phyloP scores from a whole-genome alignment of 1,284 basidiomycete genomes.

The Ceratobasidium sp. region DNA sequence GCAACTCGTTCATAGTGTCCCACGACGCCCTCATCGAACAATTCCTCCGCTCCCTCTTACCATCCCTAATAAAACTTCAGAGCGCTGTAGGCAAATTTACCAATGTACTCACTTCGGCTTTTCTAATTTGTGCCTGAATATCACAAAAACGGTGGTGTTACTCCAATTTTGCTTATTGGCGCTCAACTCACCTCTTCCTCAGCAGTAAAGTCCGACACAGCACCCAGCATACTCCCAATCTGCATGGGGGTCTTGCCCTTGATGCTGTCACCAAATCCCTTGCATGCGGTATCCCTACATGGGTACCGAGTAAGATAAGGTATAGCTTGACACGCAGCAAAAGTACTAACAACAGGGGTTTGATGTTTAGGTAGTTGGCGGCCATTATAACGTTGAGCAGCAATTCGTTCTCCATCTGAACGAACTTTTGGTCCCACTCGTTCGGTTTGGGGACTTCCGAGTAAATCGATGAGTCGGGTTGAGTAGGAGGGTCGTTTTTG shows the following conservation, averaged over 20 bases:
- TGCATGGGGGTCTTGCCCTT: constrained; percentile 57
- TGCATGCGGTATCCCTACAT: constrained; percentile 63
- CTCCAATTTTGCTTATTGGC: too few species aligned
- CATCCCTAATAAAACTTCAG: too few species aligned
- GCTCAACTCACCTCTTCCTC: constrained; percentile 62
- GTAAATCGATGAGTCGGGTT: constrained; percentile 62
- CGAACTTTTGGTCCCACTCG: constrained; percentile 99
- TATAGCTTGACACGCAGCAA: too few species aligned
- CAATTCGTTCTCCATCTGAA: constrained; percentile 95
- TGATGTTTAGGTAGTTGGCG: constrained; percentile 99
- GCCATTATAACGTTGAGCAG: constrained; percentile 99
- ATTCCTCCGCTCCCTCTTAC: too few species aligned
- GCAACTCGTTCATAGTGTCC: too few species aligned
- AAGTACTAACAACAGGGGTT: constrained; percentile 90
- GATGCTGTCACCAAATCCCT: constrained; percentile 68
- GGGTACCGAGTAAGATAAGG: too few species aligned
- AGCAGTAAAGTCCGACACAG: constrained; percentile 62
- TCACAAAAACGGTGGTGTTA: too few species aligned
- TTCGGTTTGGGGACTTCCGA: constrained; percentile 67
- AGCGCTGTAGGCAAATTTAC: too few species aligned
- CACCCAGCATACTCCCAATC: constrained; percentile 59
- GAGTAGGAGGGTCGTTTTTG: neutral
- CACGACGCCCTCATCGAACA: too few species aligned
- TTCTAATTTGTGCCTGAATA: too few species aligned
- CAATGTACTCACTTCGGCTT: too few species aligned